phyloP scores from a whole-genome alignment of 495 filamentous ascomycete species.

The Barbatosphaeria neglecta region DNA sequence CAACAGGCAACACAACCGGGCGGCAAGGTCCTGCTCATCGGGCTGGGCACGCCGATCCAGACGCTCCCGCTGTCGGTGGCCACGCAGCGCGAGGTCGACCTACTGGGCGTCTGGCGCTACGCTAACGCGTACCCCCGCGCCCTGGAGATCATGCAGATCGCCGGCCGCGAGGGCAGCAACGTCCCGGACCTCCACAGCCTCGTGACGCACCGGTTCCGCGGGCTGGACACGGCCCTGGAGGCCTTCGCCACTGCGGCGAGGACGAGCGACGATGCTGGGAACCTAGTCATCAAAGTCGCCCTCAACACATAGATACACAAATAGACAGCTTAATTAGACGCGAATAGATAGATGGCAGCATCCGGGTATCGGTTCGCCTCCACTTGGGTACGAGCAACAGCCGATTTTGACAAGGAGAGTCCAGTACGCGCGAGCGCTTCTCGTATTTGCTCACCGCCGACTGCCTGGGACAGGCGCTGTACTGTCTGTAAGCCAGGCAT shows the following conservation, averaged over 20 bases:
- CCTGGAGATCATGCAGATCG: slow-evolving; percentile 53
- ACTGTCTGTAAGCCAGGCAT: too few species aligned
- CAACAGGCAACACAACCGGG: slow-evolving; percentile 57
- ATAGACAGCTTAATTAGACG: too few species aligned
- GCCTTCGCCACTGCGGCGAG: slow-evolving; percentile 42
- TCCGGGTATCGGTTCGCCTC: too few species aligned
- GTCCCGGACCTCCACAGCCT: slow-evolving; percentile 49
- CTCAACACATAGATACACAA: slow-evolving; percentile 33
- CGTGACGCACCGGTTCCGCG: slow-evolving; percentile 56
- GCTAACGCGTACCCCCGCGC: slow-evolving; percentile 60
- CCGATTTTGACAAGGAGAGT: too few species aligned
- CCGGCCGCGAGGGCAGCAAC: slow-evolving; percentile 43
- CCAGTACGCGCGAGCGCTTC: too few species aligned
- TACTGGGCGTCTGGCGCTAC: slow-evolving; percentile 85
- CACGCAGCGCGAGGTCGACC: slow-evolving; percentile 77
- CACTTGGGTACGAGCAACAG: too few species aligned
- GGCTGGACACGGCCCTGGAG: slow-evolving; percentile 27
- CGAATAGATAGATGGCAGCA: too few species aligned
- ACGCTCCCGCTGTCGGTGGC: slow-evolving; percentile 78
- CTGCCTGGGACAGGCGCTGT: too few species aligned
- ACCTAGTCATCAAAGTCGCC: slow-evolving; percentile 43
- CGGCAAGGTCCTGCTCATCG: slow-evolving; percentile 73
- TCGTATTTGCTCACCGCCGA: too few species aligned
- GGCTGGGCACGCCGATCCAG: slow-evolving; percentile 84
- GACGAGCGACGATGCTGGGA: slow-evolving; percentile 39